Conservation (phyloP, 768 basidiomycete genomes). For the Lentinula edodes region DNA sequence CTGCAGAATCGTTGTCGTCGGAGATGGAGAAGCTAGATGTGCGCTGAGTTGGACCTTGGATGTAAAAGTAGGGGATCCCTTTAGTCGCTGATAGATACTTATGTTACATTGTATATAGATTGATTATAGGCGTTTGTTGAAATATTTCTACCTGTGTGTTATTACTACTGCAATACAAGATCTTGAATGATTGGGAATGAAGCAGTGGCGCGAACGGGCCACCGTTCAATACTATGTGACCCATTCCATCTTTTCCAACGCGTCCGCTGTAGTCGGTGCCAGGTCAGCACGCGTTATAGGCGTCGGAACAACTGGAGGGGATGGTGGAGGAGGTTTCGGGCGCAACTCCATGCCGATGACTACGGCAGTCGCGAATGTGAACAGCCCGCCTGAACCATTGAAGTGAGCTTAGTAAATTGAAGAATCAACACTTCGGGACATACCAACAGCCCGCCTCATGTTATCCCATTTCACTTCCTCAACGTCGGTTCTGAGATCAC, state of each 20-base stretch:
- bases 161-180: conserved; percentile 24
- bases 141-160: not conserved
- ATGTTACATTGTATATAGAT: conserved; percentile 5
- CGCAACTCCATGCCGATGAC: conserved; percentile 67
- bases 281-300: conserved; percentile 15
- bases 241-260: conserved; percentile 26
- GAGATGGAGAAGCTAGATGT: conserved; percentile 57
- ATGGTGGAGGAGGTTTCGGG: conserved; percentile 30
- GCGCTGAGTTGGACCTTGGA: conserved; percentile 24
- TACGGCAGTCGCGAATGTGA: conserved; percentile 63
- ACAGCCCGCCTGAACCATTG: conserved; percentile 45
- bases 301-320: conserved; percentile 19
- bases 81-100: not conserved
- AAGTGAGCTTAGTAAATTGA: not conserved
- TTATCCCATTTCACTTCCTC: conserved; percentile 89
- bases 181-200: conserved; percentile 14
- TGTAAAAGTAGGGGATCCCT: not conserved
- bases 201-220: not conserved
- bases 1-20: conserved; percentile 30
- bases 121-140: conserved; percentile 1
- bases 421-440: conserved; percentile 19
- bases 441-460: conserved; percentile 77
- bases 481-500: conserved; percentile 74
- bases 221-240: conserved; percentile 19
- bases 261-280: conserved; percentile 22